These are phyloP conservation scores for Solidago caesia DNA, from an alignment of 129 eudicot species.

Conservation along the genomic window DNA sequence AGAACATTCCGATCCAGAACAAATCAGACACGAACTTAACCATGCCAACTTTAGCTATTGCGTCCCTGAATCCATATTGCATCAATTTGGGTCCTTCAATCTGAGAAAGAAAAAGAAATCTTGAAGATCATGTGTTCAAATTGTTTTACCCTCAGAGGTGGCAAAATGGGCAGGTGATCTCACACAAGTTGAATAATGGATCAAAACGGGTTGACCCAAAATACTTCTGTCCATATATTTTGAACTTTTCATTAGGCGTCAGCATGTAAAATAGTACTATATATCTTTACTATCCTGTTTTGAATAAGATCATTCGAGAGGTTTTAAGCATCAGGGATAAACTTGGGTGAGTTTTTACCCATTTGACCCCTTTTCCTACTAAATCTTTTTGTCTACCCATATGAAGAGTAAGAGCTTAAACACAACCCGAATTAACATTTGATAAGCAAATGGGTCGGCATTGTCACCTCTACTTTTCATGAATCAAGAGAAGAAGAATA, in stretches of 20 bases:
- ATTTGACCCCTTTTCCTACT: background rate
- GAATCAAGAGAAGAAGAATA: background rate
- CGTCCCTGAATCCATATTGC: background rate
- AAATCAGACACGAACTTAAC: background rate
- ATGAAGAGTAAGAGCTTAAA: background rate
- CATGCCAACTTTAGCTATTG: background rate
- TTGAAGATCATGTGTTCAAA: background rate
- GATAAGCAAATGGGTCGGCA: background rate
- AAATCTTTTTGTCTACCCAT: background rate
- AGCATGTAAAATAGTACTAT: no score
- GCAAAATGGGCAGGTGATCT: background rate
- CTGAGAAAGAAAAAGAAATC: background rate
- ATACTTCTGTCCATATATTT: no score
- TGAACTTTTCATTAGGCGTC: no score
- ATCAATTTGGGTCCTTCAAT: background rate
- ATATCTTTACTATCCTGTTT: background rate
- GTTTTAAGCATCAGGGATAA: background rate
- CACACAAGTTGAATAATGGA: background rate
- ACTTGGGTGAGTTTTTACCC: background rate
- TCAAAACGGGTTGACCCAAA: no score
- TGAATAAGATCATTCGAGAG: background rate
- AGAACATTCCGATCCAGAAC: background rate
- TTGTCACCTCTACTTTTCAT: background rate
- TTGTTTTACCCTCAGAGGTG: background rate
- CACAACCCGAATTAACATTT: no score